Evolutionary conservation across 495 filamentous ascomycete species (phyloP), one percentile per base, ranked within the genome.

Genomic region (Podospora pseudoanserina): DNA sequence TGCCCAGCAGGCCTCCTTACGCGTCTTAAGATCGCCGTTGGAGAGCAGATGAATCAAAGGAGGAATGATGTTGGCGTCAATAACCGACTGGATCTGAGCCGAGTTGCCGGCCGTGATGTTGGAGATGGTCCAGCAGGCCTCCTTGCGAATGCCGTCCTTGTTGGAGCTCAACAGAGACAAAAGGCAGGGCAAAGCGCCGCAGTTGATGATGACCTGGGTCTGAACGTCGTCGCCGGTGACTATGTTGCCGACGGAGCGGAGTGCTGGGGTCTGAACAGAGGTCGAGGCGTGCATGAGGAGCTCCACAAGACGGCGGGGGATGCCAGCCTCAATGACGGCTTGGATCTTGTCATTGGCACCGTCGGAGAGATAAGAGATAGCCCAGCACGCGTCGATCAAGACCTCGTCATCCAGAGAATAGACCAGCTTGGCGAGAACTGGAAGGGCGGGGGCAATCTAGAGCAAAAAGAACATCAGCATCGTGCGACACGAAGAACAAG

Each of bases 71-170:
- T 94, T 92, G 71, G 94, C 93, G 75, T 99, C 96, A 74, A 99
- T 91, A 60, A 99, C 96, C 20, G 94, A 84, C 79, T 98, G 96
- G 75, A 99, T 99, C 81, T 99, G 96, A 60, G 88, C 94, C 26
- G 93, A 96, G 84, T 98, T 99, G 27, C 96, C 96, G 64, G 96
- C 96, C 19, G 96, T 99, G 74, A 99, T 89, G 84, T 99, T 99
- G 72, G 93, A 97, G 72, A 99, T 99, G 32, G 96, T 99, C 96
- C 96, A 99, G 86, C 96, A 99, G 30, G 96, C 96, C 79, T 99
- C 96, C 84, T 99, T 99, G 65, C 96, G 93, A 68, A 99, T 99
- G 13, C 96, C 96, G 74, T 99, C 96, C 85, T 99, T 99, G 76
- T 90, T 91, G 65, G 95, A 98, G 82, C 93, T 91, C 65, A 99